Evolutionary conservation across 1,284 basidiomycete species (phyloP).

Genomic region (Porphyrellus sp.): DNA sequence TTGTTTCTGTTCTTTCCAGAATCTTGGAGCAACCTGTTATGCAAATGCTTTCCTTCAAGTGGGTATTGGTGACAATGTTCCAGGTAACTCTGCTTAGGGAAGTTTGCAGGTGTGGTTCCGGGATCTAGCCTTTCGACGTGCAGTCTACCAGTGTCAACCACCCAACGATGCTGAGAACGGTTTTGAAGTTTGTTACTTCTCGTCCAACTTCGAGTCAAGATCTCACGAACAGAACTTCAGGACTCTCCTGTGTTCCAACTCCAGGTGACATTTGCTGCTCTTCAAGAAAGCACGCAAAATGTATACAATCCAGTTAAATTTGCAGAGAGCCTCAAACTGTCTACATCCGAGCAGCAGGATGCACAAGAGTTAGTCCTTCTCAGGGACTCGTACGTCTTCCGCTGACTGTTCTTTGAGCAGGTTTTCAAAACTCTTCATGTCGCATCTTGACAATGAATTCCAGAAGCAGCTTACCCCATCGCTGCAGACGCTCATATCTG

Average conservation of each 20-base stretch:
- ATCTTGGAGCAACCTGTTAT: constrained; percentile 91
- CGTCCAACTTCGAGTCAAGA: constrained; percentile 1
- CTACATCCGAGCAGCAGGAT: constrained; percentile 86
- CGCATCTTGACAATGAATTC: constrained; percentile 81
- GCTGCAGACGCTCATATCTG: constrained; percentile 63
- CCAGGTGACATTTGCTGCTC: constrained; percentile 75
- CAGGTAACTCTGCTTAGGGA: constrained; percentile 1
- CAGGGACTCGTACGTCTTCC: background rate
- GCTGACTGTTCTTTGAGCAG: constrained; percentile 42
- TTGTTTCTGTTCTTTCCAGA: constrained; percentile 44
- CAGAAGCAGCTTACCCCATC: constrained; percentile 63
- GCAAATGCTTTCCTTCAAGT: constrained; percentile 91
- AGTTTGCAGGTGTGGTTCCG: constrained; percentile 56
- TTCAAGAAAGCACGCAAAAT: constrained; percentile 66
- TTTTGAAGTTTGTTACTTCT: constrained; percentile 47
- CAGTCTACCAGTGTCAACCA: constrained; percentile 49
- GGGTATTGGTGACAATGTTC: constrained; percentile 8
- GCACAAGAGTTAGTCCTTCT: constrained; percentile 75
- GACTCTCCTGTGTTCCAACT: constrained; percentile 73
- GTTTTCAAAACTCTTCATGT: constrained; percentile 92
- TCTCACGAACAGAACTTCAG: constrained; percentile 35
- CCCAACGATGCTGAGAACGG: constrained; percentile 45
- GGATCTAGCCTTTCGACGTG: constrained; percentile 57
- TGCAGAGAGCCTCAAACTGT: constrained; percentile 77
- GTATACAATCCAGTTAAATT: constrained; percentile 81